Evolutionary conservation across 306 rosid genomes (phyloP).

Genomic region (Ormosia emarginata): DNA sequence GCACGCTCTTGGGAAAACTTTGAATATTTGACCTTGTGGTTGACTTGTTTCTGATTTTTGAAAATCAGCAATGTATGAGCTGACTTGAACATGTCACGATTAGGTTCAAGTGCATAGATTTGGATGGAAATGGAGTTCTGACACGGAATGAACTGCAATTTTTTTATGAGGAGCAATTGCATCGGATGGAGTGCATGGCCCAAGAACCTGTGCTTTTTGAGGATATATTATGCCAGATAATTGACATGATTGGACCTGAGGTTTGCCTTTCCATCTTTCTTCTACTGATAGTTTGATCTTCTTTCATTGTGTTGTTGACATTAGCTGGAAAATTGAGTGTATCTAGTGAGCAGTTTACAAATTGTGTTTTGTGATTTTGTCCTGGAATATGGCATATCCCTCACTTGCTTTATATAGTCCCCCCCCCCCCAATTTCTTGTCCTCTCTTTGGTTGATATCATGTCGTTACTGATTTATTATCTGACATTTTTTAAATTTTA

Average conservation of each 20-base stretch:
- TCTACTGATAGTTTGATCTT: constrained; percentile 13
- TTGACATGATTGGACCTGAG: constrained; percentile 96
- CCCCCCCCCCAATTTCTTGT: background rate
- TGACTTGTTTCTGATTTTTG: constrained; percentile 2
- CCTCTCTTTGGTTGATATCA: background rate
- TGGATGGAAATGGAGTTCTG: constrained; percentile 95
- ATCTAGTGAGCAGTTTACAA: background rate
- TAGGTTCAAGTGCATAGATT: constrained; percentile 98
- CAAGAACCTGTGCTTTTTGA: constrained; percentile 99
- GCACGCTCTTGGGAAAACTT: background rate
- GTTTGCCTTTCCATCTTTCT: constrained; percentile 46
- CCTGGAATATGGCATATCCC: constrained; percentile 4
- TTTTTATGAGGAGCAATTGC: constrained; percentile 99
- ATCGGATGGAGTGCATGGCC: constrained; percentile 99
- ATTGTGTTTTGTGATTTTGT: background rate
- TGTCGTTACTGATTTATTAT: background rate
- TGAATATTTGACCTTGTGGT: constrained; percentile 15
- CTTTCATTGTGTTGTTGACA: background rate
- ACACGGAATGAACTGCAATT: constrained; percentile 93
- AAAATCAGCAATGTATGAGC: background rate
- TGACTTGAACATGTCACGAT: constrained; percentile 28
- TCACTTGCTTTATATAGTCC: background rate
- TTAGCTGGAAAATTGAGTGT: background rate
- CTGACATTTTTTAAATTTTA: background rate
- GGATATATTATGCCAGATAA: constrained; percentile 95